Percentiles rank a stretch among this genome's conserved stretches.
Evolutionary conservation across 352 stramenopile genomes (phyloP).

Genomic region (Globisporangium alternatum): DNA sequence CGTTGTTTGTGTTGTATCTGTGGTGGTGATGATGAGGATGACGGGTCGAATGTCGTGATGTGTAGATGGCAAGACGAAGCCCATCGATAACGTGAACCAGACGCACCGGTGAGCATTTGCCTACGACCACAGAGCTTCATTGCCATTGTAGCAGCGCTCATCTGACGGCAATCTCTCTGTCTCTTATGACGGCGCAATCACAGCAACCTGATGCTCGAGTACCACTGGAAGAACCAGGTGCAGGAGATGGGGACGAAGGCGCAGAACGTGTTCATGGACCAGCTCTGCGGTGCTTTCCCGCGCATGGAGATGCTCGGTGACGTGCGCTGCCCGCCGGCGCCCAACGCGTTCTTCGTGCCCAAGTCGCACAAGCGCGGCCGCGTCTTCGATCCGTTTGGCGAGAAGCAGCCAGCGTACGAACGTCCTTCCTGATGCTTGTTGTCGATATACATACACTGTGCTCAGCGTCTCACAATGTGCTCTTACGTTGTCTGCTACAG

Average conservation of each 20-base stretch:
- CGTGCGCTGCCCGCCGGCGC: constrained; percentile 65
- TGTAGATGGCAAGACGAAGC: constrained; percentile 83
- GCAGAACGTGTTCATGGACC: constrained; percentile 78
- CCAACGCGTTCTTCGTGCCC: constrained; percentile 68
- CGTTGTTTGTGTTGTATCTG: background rate
- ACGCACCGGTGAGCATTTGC: constrained; percentile 51
- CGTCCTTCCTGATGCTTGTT: background rate
- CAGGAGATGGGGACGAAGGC: constrained; percentile 84
- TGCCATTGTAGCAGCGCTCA: background rate
- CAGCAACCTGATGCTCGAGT: constrained; percentile 87
- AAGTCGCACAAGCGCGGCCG: constrained; percentile 82
- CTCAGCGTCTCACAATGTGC: constrained; percentile 1
- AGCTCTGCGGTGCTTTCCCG: constrained; percentile 65
- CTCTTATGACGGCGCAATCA: background rate
- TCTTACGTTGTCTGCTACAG: constrained; percentile 13
- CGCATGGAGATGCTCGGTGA: constrained; percentile 82
- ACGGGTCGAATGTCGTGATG: background rate
- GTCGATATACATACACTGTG: background rate
- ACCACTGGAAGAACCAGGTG: constrained; percentile 88
- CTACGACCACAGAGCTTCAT: background rate
- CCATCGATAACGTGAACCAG: constrained; percentile 81
- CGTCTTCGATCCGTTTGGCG: constrained; percentile 80
- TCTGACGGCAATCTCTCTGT: constrained; percentile 1
- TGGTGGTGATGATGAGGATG: background rate
- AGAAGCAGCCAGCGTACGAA: constrained; percentile 72